Evolutionary conservation across 1,139 yeast species (phyloP).

Genomic region (Candida smagusa): DNA sequence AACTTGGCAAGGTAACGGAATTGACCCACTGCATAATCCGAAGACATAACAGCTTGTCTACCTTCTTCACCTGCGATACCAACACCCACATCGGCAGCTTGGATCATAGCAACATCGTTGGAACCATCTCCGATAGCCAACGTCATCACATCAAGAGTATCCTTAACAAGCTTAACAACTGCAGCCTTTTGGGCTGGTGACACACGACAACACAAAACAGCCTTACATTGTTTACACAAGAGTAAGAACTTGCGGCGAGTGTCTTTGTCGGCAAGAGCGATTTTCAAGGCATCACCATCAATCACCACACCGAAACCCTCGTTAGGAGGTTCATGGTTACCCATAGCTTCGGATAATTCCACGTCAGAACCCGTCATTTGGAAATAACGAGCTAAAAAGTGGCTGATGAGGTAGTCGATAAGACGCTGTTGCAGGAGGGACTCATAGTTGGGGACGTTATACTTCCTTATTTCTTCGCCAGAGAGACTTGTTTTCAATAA

Average conservation of each 20-base stretch:
- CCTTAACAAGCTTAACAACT: constrained; percentile 81
- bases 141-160: constrained; percentile 79
- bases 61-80: constrained; percentile 99
- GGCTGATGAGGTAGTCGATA: constrained; percentile 56
- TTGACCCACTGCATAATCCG: constrained; percentile 96
- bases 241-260: constrained; percentile 68
- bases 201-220: constrained; percentile 93
- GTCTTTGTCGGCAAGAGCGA: constrained; percentile 59
- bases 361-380: constrained; percentile 58
- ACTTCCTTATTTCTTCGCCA: constrained; percentile 29
- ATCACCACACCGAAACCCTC: constrained; percentile 79
- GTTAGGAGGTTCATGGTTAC: constrained; percentile 74
- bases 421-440: constrained; percentile 25
- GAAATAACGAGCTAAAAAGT: constrained; percentile 61
- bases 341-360: constrained; percentile 59
- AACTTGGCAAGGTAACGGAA: constrained; percentile 79
- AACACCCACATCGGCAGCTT: constrained; percentile 95
- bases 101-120: constrained; percentile 98
- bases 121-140: constrained; percentile 98
- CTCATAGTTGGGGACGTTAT: constrained; percentile 31
- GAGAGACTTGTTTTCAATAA: constrained; percentile 33
- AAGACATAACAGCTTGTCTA: constrained; percentile 95
- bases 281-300: constrained; percentile 87
- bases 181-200: constrained; percentile 97
- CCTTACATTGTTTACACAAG: constrained; percentile 88